phyloP scores from a whole-genome alignment of 305 asterid species.

The Monarda citriodora region DNA sequence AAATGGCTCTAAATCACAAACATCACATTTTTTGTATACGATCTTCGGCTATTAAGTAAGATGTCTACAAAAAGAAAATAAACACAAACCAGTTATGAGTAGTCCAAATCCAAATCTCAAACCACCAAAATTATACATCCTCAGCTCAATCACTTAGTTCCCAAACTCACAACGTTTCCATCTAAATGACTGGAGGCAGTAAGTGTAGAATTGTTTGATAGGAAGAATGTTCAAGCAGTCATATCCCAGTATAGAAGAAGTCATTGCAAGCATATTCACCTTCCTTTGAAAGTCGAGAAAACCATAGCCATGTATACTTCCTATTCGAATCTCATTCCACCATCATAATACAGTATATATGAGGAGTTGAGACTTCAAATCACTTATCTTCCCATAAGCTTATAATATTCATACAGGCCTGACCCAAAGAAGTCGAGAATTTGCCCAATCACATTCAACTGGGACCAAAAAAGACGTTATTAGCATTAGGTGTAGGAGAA shows the following conservation, averaged over 20 bases:
- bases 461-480: constrained; percentile 24
- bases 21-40: no score
- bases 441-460: constrained; percentile 95
- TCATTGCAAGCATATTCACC: neutral
- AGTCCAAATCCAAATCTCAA: neutral
- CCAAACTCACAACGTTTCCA: neutral
- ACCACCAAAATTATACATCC: neutral
- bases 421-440: constrained; percentile 91
- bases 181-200: neutral
- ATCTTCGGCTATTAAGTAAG: no score
- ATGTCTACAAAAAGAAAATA: no score
- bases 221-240: constrained; percentile 2
- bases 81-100: no score
- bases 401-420: constrained; percentile 82
- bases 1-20: no score
- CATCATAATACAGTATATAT: neutral
- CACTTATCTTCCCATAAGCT: constrained; percentile 74
- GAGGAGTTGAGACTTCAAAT: constrained; percentile 9
- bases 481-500: neutral
- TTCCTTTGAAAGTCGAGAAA: constrained; percentile 5
- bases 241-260: neutral
- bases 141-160: neutral
- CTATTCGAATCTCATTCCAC: neutral
- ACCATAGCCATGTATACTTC: neutral
- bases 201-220: neutral